These are phyloP conservation scores for Canavalia ensiformis DNA, from an alignment of 306 rosid genomes.

Conservation along the genomic window DNA sequence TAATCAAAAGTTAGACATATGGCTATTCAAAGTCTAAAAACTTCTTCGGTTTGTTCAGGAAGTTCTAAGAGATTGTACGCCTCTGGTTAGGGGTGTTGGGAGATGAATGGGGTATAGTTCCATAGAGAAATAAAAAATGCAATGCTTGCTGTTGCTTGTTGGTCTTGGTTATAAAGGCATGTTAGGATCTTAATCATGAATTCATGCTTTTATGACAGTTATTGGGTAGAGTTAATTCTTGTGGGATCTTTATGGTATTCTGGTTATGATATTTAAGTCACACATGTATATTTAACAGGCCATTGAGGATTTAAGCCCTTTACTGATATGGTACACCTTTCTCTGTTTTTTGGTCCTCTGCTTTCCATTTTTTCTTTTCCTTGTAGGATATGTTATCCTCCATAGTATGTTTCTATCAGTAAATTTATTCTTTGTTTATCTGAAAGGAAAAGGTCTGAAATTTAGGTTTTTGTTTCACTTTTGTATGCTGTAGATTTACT, in stretches of 20 bases:
- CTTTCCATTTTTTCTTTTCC: not conserved
- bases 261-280: conserved; percentile 8
- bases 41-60: conserved; percentile 1
- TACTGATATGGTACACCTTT: not conserved
- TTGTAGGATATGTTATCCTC: conserved; percentile 19
- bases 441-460: conserved; percentile 25
- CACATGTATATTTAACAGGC: conserved; percentile 14
- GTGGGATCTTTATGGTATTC: conserved; percentile 13
- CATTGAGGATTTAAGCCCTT: conserved; percentile 25
- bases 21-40: not conserved
- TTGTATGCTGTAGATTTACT: conserved; percentile 25
- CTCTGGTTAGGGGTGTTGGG: conserved; percentile 19
- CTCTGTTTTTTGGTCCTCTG: not conserved
- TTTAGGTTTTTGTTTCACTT: not conserved
- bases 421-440: conserved; percentile 31
- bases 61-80: conserved; percentile 9
- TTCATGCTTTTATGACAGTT: conserved; percentile 5
- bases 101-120: conserved; percentile 2
- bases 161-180: conserved; percentile 1
- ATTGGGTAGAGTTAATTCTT: not conserved
- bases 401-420: not conserved
- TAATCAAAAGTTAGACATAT: conserved; percentile 29
- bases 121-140: not conserved
- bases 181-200: not conserved
- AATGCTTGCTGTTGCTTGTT: conserved; percentile 19